Conservation (phyloP, 371 early-diverging fungal genomes). For the Mortierella sp. region DNA sequence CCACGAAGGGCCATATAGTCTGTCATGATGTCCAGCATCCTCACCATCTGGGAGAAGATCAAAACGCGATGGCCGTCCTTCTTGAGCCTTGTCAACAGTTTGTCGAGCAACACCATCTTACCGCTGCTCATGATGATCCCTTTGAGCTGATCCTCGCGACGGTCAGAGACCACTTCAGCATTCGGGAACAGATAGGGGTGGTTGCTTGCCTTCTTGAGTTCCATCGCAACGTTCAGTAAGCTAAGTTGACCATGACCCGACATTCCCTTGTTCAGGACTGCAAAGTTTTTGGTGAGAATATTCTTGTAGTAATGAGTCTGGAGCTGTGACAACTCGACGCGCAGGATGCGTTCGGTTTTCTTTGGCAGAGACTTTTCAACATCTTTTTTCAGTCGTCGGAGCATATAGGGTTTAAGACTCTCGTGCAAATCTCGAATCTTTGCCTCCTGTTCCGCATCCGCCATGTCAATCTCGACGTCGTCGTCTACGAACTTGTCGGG, state of each 20-base stretch:
- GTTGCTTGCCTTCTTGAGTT: conserved; percentile 99
- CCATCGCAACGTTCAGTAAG: conserved; percentile 95
- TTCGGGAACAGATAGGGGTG: conserved; percentile 98
- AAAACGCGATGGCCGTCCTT: conserved; percentile 93
- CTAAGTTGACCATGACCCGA: conserved; percentile 88
- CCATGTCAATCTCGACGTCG: conserved; percentile 67
- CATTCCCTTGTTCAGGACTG: conserved; percentile 84
- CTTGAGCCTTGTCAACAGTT: conserved; percentile 88
- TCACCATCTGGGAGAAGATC: conserved; percentile 97
- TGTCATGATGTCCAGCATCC: conserved; percentile 94
- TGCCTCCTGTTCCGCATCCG: conserved; percentile 77
- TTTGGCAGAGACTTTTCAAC: conserved; percentile 97
- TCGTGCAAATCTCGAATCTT: conserved; percentile 91
- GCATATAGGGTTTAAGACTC: conserved; percentile 89
- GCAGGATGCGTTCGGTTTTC: conserved; percentile 94
- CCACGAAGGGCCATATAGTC: conserved; percentile 91
- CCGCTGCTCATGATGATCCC: conserved; percentile 92
- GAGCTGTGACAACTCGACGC: conserved; percentile 92
- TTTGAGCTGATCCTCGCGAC: conserved; percentile 79
- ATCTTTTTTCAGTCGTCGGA: conserved; percentile 96
- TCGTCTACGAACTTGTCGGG: conserved; percentile 85
- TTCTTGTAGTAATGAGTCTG: conserved; percentile 95
- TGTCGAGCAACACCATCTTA: conserved; percentile 96
- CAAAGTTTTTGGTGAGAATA: conserved; percentile 94
- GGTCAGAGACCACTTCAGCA: conserved; percentile 79